Percentiles rank a stretch among this genome's conserved stretches.
Conservation (phyloP, 257 asterid species). For the Misopates orontium region DNA sequence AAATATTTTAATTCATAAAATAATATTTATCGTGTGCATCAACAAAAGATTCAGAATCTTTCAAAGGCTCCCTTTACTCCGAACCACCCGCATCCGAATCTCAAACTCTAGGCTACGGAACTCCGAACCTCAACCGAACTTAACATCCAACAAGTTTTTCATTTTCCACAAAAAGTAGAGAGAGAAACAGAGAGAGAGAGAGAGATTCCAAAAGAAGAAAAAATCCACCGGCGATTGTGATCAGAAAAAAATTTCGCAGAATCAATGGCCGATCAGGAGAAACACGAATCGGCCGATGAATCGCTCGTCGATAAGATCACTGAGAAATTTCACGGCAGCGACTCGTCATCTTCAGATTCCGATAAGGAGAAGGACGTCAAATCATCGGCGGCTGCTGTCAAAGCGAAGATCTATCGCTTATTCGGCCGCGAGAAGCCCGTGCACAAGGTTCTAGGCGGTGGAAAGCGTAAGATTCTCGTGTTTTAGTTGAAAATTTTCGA, state of each 20-base stretch:
- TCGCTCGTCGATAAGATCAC: constrained; percentile 63
- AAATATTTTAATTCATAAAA: too few species aligned
- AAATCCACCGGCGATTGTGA: constrained; percentile 33
- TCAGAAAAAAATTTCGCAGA: constrained; percentile 42
- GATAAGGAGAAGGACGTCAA: constrained; percentile 51
- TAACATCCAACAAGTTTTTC: too few species aligned
- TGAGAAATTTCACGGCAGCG: constrained; percentile 53
- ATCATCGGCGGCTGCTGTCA: constrained; percentile 47
- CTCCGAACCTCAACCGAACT: constrained; percentile 26
- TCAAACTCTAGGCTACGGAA: constrained; percentile 32
- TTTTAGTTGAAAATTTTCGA: constrained; percentile 12
- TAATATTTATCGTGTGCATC: too few species aligned
- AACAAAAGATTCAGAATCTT: constrained; percentile 3
- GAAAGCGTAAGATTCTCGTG: constrained; percentile 56
- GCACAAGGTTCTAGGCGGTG: constrained; percentile 81
- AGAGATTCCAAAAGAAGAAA: constrained; percentile 9
- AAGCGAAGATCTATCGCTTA: constrained; percentile 74
- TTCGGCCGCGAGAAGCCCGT: constrained; percentile 78
- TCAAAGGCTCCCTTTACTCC: constrained; percentile 36
- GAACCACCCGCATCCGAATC: constrained; percentile 14
- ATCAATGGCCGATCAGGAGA: constrained; percentile 58
- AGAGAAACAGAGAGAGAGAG: too few species aligned
- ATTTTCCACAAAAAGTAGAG: too few species aligned
- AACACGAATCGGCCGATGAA: constrained; percentile 53
- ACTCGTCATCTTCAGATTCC: constrained; percentile 72